A percentile compares a stretch with the other conserved stretches of the same genome.
phyloP scores from a whole-genome alignment of 768 basidiomycete genomes.

The Termitomyces titanicus region DNA sequence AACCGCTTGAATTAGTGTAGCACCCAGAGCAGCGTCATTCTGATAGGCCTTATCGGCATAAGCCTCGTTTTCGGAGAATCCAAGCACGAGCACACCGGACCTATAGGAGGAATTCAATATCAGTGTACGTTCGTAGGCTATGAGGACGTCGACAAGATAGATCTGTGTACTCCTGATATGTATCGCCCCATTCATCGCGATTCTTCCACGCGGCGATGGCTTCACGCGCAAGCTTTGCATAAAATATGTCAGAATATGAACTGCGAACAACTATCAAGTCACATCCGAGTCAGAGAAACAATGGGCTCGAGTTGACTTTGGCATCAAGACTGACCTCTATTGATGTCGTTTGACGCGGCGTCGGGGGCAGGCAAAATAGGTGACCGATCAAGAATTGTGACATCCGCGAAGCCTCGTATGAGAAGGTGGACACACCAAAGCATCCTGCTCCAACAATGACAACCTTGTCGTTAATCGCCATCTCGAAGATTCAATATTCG shows the following conservation, averaged over 20 bases:
- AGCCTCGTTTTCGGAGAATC: constrained; percentile 23
- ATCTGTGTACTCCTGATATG: constrained; percentile 75
- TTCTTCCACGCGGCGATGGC: constrained; percentile 77
- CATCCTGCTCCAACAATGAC: constrained; percentile 80
- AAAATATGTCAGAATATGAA: constrained; percentile 67
- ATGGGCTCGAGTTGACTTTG: background rate
- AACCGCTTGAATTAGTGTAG: constrained; percentile 39
- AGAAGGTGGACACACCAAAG: constrained; percentile 88
- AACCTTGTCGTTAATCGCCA: constrained; percentile 29
- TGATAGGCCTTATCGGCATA: constrained; percentile 54
- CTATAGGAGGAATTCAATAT: constrained; percentile 31
- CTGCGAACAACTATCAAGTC: constrained; percentile 60
- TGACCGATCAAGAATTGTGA: constrained; percentile 78
- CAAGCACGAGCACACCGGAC: constrained; percentile 67
- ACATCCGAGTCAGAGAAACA: background rate
- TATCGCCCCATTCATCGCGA: constrained; percentile 59
- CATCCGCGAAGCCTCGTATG: constrained; percentile 57
- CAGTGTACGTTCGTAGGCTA: background rate
- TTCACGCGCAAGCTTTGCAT: constrained; percentile 67
- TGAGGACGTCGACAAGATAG: constrained; percentile 17
- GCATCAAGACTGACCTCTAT: constrained; percentile 34
- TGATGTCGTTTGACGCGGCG: constrained; percentile 63
- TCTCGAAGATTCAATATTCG: too few species aligned
- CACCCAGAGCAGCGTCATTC: constrained; percentile 62
- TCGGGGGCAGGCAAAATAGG: constrained; percentile 72